Conservation (phyloP, 371 early-diverging fungal genomes). For the Mucor piriformis region DNA sequence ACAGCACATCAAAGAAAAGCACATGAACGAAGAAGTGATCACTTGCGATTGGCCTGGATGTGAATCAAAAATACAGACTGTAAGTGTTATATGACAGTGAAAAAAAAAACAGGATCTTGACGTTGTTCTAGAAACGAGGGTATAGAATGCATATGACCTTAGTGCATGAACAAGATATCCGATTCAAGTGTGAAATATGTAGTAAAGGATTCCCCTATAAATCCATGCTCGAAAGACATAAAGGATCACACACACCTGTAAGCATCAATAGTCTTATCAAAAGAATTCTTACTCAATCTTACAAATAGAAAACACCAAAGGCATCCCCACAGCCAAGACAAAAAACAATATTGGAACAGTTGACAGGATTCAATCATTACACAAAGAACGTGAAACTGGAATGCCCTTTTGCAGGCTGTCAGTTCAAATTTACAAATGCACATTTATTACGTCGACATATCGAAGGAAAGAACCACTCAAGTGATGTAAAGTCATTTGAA, state of each 20-base stretch:
- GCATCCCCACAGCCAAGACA: not conserved
- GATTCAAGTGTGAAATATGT: slow-evolving; percentile 56
- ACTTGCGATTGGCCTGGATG: slow-evolving; percentile 56
- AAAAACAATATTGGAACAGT: slow-evolving; percentile 22
- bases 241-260: slow-evolving; percentile 31
- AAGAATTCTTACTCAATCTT: slow-evolving; percentile 10
- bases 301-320: not conserved
- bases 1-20: slow-evolving; percentile 49
- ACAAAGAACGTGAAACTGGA: slow-evolving; percentile 10
- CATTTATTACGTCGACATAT: slow-evolving; percentile 38
- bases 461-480: slow-evolving; percentile 29
- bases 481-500: slow-evolving; percentile 17
- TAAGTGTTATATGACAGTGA: slow-evolving; percentile 23
- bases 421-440: slow-evolving; percentile 18
- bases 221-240: slow-evolving; percentile 57
- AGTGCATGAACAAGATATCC: slow-evolving; percentile 40
- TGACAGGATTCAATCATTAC: slow-evolving; percentile 21
- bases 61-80: slow-evolving; percentile 37
- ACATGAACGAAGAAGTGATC: slow-evolving; percentile 26
- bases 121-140: slow-evolving; percentile 25
- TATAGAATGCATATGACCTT: slow-evolving; percentile 42
- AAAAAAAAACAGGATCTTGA: not conserved
- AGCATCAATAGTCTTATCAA: not conserved
- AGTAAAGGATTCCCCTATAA: slow-evolving; percentile 55
- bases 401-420: slow-evolving; percentile 31